Evolutionary conservation across 2,329 filamentous ascomycete genomes (phyloP), one percentile per base, ranked within the genome.

Genomic region (Epichloe gansuensis): DNA sequence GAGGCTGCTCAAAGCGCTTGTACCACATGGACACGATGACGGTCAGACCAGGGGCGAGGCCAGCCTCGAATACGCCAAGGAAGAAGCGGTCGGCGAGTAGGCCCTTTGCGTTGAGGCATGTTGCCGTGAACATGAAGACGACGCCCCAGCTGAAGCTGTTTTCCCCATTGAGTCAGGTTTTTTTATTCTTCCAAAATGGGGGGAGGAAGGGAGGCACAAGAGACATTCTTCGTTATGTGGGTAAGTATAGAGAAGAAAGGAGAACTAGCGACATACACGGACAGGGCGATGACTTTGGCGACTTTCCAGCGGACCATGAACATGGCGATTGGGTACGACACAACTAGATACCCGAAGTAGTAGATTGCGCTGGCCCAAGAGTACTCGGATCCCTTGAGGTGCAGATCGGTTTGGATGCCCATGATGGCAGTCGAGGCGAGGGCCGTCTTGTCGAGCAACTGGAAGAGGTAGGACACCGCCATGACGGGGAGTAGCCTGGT

Each of bases 371-470:
- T 65, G 0, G 74, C 64, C 74, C 75, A 78, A 6, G 72, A 72
- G 54, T 77, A 78, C 46, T 80, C 68, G 41, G 72, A 65, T 5
- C 74, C 74, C 7, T 68, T 65, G 23, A 78, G 62, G 12, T 64
- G 56, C 49, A 75, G 69, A 25, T 74, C 74, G 5, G 67, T 58
- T 36, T 66, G 67, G 4, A 78, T 61, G 1, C 74, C 72, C 69
- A 77, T 71, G 55, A 77, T 66, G 39, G 72, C 71, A 0, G 74
- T 72, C 59, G 75, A 76, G n/a, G 66, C 71, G 1, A 81, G 64
- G 0, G 73, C 74, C 0, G 75, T 76, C 61, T 84, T 82, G 64
- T 84, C 80, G 2, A 80, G 67, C 56, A 76, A 82, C 54, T 82
- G 79, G 5, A 82, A 65, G n/a, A 76, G 72, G 58, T 82, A 82